These are phyloP conservation scores for Dendrostoma leiphaemia DNA, from an alignment of 2,329 filamentous ascomycete genomes.

Conservation along the genomic window DNA sequence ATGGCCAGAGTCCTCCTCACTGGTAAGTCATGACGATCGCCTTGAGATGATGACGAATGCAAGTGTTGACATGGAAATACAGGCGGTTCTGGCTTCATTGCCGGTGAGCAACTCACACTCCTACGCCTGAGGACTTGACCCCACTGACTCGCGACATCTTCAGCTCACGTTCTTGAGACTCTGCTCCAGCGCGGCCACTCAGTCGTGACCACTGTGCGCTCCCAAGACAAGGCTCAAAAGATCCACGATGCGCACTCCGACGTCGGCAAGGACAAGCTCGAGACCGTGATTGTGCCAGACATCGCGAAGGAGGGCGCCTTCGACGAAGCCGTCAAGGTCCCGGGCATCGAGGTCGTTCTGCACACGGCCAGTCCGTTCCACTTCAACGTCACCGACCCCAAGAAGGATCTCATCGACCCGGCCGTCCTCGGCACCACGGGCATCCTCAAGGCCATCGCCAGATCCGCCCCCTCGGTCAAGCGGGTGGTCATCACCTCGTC, in stretches of 20 bases:
- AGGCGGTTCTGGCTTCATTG: constrained; percentile 54
- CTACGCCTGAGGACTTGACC: neutral
- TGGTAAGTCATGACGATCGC: constrained; percentile 29
- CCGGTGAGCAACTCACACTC: constrained; percentile 33
- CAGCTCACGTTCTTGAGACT: constrained; percentile 54
- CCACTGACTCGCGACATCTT: neutral
- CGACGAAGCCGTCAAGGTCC: constrained; percentile 55
- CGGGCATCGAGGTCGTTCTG: constrained; percentile 53
- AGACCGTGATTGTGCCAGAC: constrained; percentile 67
- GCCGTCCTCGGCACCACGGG: constrained; percentile 62
- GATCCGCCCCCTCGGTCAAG: constrained; percentile 58
- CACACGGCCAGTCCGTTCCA: constrained; percentile 63
- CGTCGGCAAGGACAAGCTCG: constrained; percentile 40
- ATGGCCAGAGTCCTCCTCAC: constrained; percentile 49
- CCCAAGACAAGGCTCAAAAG: constrained; percentile 50
- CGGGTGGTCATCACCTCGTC: constrained; percentile 65
- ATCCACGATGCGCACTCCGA: constrained; percentile 49
- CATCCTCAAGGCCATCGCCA: constrained; percentile 68
- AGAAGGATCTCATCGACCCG: constrained; percentile 55
- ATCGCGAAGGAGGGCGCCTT: constrained; percentile 75
- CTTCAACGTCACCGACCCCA: constrained; percentile 48
- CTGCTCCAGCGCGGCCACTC: constrained; percentile 49
- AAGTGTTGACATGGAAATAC: neutral
- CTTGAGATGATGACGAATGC: neutral
- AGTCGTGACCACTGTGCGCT: constrained; percentile 56